Percentiles rank a stretch among this genome's conserved stretches.
Evolutionary conservation across 73 alveolate genomes (phyloP).

Genomic region (Diophrys sp.): DNA sequence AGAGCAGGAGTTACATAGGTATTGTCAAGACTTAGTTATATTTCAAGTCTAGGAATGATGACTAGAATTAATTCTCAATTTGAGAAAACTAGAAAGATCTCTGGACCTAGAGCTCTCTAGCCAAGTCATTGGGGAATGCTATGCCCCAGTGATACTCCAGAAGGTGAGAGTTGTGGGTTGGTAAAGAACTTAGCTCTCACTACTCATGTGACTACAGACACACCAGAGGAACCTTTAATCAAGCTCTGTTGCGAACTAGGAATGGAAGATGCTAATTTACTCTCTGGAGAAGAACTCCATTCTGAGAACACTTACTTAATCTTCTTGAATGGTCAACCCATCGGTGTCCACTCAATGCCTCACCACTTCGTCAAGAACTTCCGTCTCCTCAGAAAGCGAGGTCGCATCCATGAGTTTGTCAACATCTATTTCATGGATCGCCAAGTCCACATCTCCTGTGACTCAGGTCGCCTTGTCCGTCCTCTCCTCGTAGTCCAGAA

Average conservation of each 20-base stretch:
- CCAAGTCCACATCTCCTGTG: slow-evolving; percentile 81
- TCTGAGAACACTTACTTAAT: slow-evolving; percentile 64
- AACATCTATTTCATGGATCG: slow-evolving; percentile 63
- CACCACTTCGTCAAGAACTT: slow-evolving; percentile 84
- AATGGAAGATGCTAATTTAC: slow-evolving; percentile 90
- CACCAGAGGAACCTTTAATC: slow-evolving; percentile 72
- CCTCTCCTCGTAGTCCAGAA: slow-evolving; percentile 95
- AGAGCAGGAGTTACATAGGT: slow-evolving; percentile 97
- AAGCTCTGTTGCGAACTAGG: slow-evolving; percentile 82
- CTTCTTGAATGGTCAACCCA: slow-evolving; percentile 96
- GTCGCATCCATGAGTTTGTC: slow-evolving; percentile 90
- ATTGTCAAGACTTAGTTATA: slow-evolving; percentile 71
- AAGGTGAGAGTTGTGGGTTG: slow-evolving; percentile 98
- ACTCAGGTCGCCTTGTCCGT: slow-evolving; percentile 97
- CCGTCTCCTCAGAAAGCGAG: slow-evolving; percentile 88
- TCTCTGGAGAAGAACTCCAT: slow-evolving; percentile 84
- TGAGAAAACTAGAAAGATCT: slow-evolving; percentile 95
- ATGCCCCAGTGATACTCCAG: slow-evolving; percentile 99
- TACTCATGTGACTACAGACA: slow-evolving; percentile 97
- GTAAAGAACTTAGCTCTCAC: slow-evolving; percentile 95
- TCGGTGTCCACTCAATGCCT: slow-evolving; percentile 96
- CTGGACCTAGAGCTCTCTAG: slow-evolving; percentile 97
- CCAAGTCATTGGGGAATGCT: slow-evolving; percentile 99
- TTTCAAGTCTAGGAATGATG: slow-evolving; percentile 95
- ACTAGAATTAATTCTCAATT: slow-evolving; percentile 95